phyloP scores from a whole-genome alignment of 345 rosid genomes.

The Firmiana major region DNA sequence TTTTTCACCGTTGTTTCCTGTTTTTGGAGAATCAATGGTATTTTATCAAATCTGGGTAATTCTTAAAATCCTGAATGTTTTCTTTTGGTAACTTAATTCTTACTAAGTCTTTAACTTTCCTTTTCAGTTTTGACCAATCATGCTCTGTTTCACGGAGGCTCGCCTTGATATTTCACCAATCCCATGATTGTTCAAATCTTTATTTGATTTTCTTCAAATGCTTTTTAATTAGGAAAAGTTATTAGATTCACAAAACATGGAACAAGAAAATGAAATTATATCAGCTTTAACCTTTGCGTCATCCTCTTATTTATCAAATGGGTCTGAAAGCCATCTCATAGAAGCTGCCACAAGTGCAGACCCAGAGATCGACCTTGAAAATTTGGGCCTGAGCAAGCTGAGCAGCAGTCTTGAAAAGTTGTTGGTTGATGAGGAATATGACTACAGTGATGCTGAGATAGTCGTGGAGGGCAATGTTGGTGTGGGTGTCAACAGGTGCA shows the following conservation, averaged over 20 bases:
- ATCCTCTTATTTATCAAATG: slow-evolving; percentile 27
- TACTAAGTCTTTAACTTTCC: background rate
- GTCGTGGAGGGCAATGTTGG: slow-evolving; percentile 28
- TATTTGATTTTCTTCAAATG: background rate
- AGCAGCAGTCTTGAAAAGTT: slow-evolving; percentile 32
- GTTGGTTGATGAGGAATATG: slow-evolving; percentile 10
- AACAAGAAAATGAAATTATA: slow-evolving; percentile 31
- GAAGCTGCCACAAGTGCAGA: slow-evolving; percentile 18
- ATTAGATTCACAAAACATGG: slow-evolving; percentile 19
- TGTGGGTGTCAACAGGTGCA: slow-evolving; percentile 42
- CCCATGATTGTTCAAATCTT: background rate
- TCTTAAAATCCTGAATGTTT: background rate
- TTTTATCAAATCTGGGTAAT: background rate
- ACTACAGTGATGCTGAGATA: slow-evolving; percentile 37
- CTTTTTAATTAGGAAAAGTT: background rate
- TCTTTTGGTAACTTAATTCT: background rate
- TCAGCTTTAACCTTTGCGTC: slow-evolving; percentile 32
- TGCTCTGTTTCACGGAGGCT: too few species aligned
- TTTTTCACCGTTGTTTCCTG: too few species aligned
- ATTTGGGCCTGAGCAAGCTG: slow-evolving; percentile 34
- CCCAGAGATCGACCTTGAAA: slow-evolving; percentile 20
- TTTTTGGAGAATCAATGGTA: too few species aligned
- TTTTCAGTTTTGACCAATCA: too few species aligned
- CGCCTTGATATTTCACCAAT: background rate
- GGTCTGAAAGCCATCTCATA: slow-evolving; percentile 7